These are phyloP conservation scores for Silene coronaria DNA, from an alignment of 179 eudicot species.

Conservation along the genomic window DNA sequence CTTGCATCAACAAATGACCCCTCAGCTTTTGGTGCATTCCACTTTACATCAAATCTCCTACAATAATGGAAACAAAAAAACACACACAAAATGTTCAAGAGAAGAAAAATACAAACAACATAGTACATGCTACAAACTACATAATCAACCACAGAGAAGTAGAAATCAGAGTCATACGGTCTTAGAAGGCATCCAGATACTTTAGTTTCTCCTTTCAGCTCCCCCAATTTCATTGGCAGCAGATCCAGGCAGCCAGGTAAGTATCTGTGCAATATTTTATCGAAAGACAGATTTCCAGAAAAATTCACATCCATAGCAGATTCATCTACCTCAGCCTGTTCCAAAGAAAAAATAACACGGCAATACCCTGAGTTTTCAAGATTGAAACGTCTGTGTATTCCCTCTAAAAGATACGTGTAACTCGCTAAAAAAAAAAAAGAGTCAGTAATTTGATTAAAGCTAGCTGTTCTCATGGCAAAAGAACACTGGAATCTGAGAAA, in stretches of 20 bases:
- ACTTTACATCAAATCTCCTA: conserved; percentile 97
- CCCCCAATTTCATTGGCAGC: conserved; percentile 73
- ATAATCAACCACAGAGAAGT: conserved; percentile 1
- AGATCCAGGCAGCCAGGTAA: conserved; percentile 60
- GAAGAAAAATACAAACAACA: conserved; percentile 2
- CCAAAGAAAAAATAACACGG: not conserved
- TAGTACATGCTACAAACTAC: conserved; percentile 7
- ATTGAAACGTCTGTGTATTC: not conserved
- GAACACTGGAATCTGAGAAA: conserved; percentile 9
- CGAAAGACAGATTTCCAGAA: conserved; percentile 75
- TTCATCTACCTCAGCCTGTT: conserved; percentile 83
- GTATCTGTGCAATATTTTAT: conserved; percentile 71
- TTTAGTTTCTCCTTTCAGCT: conserved; percentile 88
- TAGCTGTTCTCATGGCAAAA: not conserved
- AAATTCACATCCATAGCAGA: conserved; percentile 91
- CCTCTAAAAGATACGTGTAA: not conserved
- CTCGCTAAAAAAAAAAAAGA: not conserved
- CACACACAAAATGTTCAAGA: not conserved
- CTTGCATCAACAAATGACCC: conserved; percentile 91
- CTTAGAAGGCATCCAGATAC: conserved; percentile 80
- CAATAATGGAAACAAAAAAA: conserved; percentile 12
- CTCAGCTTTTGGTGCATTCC: conserved; percentile 98
- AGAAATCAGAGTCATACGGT: conserved; percentile 55
- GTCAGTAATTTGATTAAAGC: not conserved
- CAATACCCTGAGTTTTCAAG: not conserved